Base-by-base conservation (phyloP, 2,329 filamentous ascomycete genomes). In the Epichloe aotearoae region DNA sequence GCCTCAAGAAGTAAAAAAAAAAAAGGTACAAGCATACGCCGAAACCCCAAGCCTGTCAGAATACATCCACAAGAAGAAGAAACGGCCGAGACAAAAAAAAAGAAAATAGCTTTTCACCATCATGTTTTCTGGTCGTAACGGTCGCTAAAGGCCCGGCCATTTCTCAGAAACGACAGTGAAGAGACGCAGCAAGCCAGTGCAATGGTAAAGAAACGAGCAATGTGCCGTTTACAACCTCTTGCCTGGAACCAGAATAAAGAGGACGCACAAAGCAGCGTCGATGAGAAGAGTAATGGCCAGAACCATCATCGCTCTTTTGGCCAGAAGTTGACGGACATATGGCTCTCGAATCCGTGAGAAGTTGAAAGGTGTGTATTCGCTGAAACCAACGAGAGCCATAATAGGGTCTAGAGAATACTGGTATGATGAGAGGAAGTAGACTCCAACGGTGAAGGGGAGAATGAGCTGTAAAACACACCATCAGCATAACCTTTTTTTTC, bases 201-300 rank as follows among this genome's bases (percentile, higher is more conserved):
- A n/a, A 20, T 14, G 20, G 19, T 5, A 37, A 19, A 47, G 45
- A 11, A 15, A 49, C 54, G 17, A 34, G 6, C 23, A 23, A 11
- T 43, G 26, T 19, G 12, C 20, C 47, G 41, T 50, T 71, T 64
- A 93, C 43, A 94, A 74, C 54, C 86, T 75, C 65, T 86, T 94
- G 50, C 93, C 91, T 1, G 93, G 93, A 4, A 98, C 93, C 52
- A 98, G 83, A 59, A 96, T 90, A 71, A 98, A 98, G 26, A 98
- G 73, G 52, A 93, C 78, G 60, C 87, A 88, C 14, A 97, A 71
- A n/a, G 82, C 87, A 3, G 87, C 82, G 56, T 91, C 87, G 50
- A 94, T 75, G 34, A 94, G 65, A 30, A 83, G 65, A 33, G 90
- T 90, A 54, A 93, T 77, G 8, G 80, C 73, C 14, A 96, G 70